Conservation (phyloP, 495 filamentous ascomycete species). For the Penicillium pulvis region DNA sequence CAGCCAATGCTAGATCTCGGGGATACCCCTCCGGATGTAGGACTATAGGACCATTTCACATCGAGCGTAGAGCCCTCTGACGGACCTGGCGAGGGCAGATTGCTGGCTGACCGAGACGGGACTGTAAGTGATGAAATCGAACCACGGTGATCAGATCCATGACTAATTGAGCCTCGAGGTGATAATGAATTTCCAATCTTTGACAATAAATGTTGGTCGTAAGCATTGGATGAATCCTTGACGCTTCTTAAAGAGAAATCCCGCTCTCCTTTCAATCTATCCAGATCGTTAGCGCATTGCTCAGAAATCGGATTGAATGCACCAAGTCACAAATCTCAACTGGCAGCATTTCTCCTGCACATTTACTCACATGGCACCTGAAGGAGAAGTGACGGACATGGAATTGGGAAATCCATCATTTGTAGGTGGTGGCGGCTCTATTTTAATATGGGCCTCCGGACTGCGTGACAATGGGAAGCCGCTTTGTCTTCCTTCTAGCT, state of each 20-base stretch:
- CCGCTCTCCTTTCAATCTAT: constrained; percentile 61
- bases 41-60: constrained; percentile 46
- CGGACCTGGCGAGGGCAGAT: constrained; percentile 48
- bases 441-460: constrained; percentile 46
- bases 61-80: constrained; percentile 46
- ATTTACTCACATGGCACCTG: constrained; percentile 49
- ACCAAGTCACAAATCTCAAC: background rate
- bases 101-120: constrained; percentile 39
- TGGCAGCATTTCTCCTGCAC: background rate
- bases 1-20: constrained; percentile 45
- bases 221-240: constrained; percentile 66
- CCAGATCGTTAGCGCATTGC: constrained; percentile 12
- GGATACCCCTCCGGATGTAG: constrained; percentile 48
- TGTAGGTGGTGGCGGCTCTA: constrained; percentile 48
- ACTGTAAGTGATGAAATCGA: constrained; percentile 52
- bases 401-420: constrained; percentile 48
- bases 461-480: constrained; percentile 35
- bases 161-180: constrained; percentile 55
- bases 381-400: constrained; percentile 36
- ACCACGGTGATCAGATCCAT: constrained; percentile 54
- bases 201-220: constrained; percentile 77
- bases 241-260: constrained; percentile 58
- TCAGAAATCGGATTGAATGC: background rate
- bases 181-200: constrained; percentile 69
- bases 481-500: constrained; percentile 36